Evolutionary conservation across 169 alveolate species (phyloP).

Genomic region (Eimeria tenella): DNA sequence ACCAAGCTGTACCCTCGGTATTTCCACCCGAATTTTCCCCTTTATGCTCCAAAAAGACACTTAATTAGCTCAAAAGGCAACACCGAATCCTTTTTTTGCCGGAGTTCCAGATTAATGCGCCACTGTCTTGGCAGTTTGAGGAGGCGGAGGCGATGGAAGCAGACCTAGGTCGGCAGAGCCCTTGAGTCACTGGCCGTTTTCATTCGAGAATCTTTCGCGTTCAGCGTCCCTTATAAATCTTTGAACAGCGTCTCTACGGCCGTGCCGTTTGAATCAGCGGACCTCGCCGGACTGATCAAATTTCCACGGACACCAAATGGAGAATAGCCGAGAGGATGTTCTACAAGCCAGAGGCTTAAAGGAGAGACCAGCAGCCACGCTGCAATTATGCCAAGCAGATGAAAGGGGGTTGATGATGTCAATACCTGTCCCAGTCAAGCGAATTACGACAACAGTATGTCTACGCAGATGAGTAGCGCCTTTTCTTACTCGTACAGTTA

Average conservation of each 20-base stretch:
- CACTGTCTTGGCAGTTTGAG: neutral
- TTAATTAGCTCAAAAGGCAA: no score
- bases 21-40: no score
- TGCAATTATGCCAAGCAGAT: conserved; percentile 14
- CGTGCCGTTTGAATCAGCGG: neutral
- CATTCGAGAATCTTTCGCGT: no score
- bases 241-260: no score
- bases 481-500: no score
- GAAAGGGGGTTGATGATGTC: neutral
- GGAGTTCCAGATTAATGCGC: no score
- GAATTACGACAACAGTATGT: conserved; percentile 49
- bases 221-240: no score
- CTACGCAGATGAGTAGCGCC: neutral
- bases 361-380: neutral
- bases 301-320: neutral
- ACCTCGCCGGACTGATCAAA: neutral
- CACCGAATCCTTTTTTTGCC: no score
- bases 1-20: no score
- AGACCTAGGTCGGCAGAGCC: neutral
- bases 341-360: neutral
- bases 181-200: neutral
- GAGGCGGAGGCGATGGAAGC: conserved; percentile 4
- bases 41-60: no score
- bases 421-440: neutral
- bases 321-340: conserved; percentile 8